Conservation (phyloP, 352 stramenopile genomes). For the Phytophthora kernoviae region DNA sequence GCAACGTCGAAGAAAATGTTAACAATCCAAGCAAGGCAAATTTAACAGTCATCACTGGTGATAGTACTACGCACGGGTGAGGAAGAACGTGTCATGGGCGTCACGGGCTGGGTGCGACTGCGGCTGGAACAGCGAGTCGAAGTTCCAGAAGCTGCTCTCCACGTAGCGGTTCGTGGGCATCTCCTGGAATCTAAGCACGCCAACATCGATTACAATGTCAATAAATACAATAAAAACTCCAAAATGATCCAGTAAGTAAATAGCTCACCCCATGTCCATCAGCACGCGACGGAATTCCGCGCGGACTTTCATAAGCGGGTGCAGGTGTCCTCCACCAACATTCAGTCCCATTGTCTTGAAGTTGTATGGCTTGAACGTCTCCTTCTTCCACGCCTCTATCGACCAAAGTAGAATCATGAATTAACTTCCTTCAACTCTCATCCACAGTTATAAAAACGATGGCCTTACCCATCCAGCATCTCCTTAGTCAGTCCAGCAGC, state of each 20-base stretch:
- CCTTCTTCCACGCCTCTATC: constrained; percentile 94
- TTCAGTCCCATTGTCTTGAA: constrained; percentile 96
- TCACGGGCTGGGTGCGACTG: constrained; percentile 99
- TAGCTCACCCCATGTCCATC: constrained; percentile 97
- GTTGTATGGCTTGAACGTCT: constrained; percentile 99
- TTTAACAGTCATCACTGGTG: background rate
- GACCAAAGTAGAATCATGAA: constrained; percentile 3
- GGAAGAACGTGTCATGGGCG: constrained; percentile 99
- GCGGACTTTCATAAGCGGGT: constrained; percentile 97
- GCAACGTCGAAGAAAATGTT: constrained; percentile 8
- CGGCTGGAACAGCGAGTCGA: constrained; percentile 99
- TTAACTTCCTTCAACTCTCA: constrained; percentile 11
- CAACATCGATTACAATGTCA: constrained; percentile 3
- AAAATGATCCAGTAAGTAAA: constrained; percentile 1
- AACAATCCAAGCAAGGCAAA: background rate
- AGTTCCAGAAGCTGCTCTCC: constrained; percentile 99
- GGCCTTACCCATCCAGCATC: constrained; percentile 94
- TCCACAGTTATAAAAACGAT: background rate
- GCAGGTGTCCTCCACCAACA: constrained; percentile 96
- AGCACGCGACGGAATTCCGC: constrained; percentile 99
- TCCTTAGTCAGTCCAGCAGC: constrained; percentile 98
- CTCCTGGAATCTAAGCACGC: constrained; percentile 92
- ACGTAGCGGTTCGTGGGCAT: constrained; percentile 99
- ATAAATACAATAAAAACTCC: background rate
- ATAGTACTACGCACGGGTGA: constrained; percentile 81